These are phyloP conservation scores for Sutorius australiensis DNA, from an alignment of 768 basidiomycete genomes.

Conservation along the genomic window DNA sequence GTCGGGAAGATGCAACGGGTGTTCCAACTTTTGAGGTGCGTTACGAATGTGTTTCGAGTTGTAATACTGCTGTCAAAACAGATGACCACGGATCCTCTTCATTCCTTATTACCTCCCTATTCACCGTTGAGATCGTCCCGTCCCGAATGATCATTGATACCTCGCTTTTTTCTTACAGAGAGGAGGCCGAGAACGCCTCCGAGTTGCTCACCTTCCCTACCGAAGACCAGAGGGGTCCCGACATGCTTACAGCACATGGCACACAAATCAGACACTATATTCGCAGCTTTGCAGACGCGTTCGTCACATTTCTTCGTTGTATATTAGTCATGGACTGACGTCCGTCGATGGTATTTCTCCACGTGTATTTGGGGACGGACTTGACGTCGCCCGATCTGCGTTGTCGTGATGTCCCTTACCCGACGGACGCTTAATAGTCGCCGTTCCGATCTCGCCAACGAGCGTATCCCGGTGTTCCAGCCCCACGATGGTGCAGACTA, in stretches of 20 bases:
- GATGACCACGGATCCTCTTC: not conserved
- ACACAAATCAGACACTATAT: slow-evolving; percentile 58
- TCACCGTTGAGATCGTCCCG: not conserved
- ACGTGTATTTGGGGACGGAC: not conserved
- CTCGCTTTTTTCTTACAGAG: slow-evolving; percentile 37
- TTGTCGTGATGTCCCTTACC: not conserved
- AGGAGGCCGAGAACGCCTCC: slow-evolving; percentile 75
- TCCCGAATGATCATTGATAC: not conserved
- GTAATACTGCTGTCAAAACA: not conserved
- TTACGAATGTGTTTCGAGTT: slow-evolving; percentile 1
- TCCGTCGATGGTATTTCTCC: not conserved
- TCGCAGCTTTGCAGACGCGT: slow-evolving; percentile 75
- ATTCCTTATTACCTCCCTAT: not conserved
- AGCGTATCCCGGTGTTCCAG: slow-evolving; percentile 63
- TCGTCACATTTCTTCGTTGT: slow-evolving; percentile 28
- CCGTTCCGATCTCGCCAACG: slow-evolving; percentile 68
- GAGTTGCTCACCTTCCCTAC: slow-evolving; percentile 47
- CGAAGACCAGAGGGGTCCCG: slow-evolving; percentile 40
- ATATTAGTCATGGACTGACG: not conserved
- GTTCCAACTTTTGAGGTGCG: slow-evolving; percentile 84
- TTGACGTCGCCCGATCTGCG: not conserved
- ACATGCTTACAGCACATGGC: slow-evolving; percentile 62
- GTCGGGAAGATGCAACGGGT: slow-evolving; percentile 90
- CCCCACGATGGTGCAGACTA: slow-evolving; percentile 28
- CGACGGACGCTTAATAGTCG: slow-evolving; percentile 41